Evolutionary conservation across 352 stramenopile species (phyloP), one percentile per base, ranked within the genome.

Genomic region (Phytophthora kernoviae): DNA sequence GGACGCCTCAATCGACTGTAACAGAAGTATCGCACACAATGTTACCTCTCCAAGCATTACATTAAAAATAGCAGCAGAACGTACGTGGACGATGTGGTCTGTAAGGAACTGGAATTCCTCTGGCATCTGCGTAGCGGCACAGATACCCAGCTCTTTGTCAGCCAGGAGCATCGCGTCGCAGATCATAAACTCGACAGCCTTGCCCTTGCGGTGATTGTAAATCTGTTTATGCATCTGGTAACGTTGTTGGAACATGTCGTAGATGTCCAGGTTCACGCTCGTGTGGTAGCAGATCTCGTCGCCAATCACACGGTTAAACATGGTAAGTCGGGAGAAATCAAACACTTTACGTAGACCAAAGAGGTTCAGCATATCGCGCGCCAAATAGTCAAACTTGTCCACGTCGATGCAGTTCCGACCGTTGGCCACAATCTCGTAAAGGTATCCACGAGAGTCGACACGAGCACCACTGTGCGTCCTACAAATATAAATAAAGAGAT

Each of bases 371-470:
- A 91, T 92, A 70, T 97, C 88, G 7, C 89, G 80, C 12, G 87
- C 80, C 27, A 96, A 64, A 67, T 97, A 97, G 69, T 97, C 90
- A 43, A 96, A 95, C 73, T 97, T 97, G 75, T 97, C 90, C 30
- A 96, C 87, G 62, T 97, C 90, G 46, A 97, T 93, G 65, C 87
- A 90, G 73, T 95, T 97, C 58, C 87, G 80, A 22, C 84, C 88
- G 54, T 97, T 97, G 1, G 85, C 87, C 36, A 97, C 88, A 49
- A 97, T 97, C 62, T 96, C 87, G 70, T 97, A 97, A 27, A 97
- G 47, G 39, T 88, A 97, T 8, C 77, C 84, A 15, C 80, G 73
- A n/a, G 62, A 46, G 42, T 88, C 79, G 54, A 88, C 36, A 11
- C 81, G 78, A 6, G 55, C 71, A 26, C 70, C 70, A 54, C 62